Percentiles rank a stretch among this genome's conserved stretches.
phyloP scores from a whole-genome alignment of 768 basidiomycete species.

The Boletus pseudopeckii region DNA sequence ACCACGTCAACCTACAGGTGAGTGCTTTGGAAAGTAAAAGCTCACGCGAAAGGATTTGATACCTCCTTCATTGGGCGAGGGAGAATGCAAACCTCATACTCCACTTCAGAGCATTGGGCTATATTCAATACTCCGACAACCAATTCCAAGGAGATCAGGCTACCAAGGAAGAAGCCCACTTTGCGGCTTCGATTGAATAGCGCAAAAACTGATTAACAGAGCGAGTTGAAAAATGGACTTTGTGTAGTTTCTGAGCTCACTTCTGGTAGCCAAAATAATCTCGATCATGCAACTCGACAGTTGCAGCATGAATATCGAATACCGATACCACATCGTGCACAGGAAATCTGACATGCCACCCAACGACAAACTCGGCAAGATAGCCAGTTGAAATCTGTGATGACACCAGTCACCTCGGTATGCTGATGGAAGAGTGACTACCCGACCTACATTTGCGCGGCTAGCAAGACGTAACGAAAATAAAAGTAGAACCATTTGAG shows the following conservation, averaged over 20 bases:
- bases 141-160: too few species aligned
- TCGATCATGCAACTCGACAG: slow-evolving; percentile 18
- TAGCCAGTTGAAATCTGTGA: too few species aligned
- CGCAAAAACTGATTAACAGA: slow-evolving; percentile 9
- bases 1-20: neutral
- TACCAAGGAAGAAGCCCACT: slow-evolving; percentile 21
- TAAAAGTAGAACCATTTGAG: slow-evolving; percentile 20
- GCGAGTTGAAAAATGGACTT: neutral
- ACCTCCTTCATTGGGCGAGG: too few species aligned
- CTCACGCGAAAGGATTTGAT: slow-evolving; percentile 14
- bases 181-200: slow-evolving; percentile 35
- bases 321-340: too few species aligned
- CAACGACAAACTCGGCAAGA: too few species aligned
- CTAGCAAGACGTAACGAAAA: slow-evolving; percentile 16
- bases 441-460: slow-evolving; percentile 7
- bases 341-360: too few species aligned
- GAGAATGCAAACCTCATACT: too few species aligned
- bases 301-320: neutral
- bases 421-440: neutral
- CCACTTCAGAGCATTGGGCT: too few species aligned
- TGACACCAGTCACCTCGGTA: neutral
- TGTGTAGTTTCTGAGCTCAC: slow-evolving; percentile 14
- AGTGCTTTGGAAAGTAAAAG: neutral
- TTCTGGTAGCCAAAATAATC: slow-evolving; percentile 14
- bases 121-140: too few species aligned